phyloP scores from a whole-genome alignment of 1,284 basidiomycete species.

The Hortiboletus rubellus region DNA sequence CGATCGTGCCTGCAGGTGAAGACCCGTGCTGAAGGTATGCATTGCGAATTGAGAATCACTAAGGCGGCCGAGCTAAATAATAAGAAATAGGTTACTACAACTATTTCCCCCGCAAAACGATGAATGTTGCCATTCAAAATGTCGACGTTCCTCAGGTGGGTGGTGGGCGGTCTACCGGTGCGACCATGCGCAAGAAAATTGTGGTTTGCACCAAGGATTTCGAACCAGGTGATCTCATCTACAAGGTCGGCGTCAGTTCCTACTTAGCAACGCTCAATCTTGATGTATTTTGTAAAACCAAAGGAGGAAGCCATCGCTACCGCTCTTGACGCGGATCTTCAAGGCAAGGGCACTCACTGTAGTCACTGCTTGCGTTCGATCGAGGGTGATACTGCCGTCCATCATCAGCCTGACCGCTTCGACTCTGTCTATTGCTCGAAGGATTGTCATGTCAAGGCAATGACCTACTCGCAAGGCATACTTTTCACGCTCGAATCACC shows the following conservation, averaged over 20 bases:
- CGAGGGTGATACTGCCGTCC: slow-evolving; percentile 44
- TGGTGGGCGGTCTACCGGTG: slow-evolving; percentile 24
- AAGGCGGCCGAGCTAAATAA: slow-evolving; percentile 26
- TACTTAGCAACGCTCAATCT: neutral
- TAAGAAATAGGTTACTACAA: slow-evolving; percentile 66
- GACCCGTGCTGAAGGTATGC: slow-evolving; percentile 74
- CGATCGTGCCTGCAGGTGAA: slow-evolving; percentile 50
- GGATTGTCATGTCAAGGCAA: slow-evolving; percentile 57
- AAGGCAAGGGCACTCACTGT: slow-evolving; percentile 65
- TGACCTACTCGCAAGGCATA: slow-evolving; percentile 61
- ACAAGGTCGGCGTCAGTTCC: slow-evolving; percentile 51
- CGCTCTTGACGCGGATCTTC: slow-evolving; percentile 67
- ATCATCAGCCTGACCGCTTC: slow-evolving; percentile 51
- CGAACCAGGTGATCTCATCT: slow-evolving; percentile 68
- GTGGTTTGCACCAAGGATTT: slow-evolving; percentile 69
- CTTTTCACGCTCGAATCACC: slow-evolving; percentile 68
- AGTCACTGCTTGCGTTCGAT: slow-evolving; percentile 67
- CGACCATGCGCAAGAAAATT: slow-evolving; percentile 48
- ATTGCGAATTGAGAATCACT: slow-evolving; percentile 22
- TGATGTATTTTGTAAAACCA: slow-evolving; percentile 3
- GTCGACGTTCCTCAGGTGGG: slow-evolving; percentile 38
- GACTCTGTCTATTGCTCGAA: slow-evolving; percentile 69
- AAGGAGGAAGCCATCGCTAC: slow-evolving; percentile 74
- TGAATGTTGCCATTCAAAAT: slow-evolving; percentile 62
- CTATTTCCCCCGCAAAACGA: slow-evolving; percentile 66